Base-by-base conservation (phyloP, 2,329 filamentous ascomycete species). In the Endothia cerciana region DNA sequence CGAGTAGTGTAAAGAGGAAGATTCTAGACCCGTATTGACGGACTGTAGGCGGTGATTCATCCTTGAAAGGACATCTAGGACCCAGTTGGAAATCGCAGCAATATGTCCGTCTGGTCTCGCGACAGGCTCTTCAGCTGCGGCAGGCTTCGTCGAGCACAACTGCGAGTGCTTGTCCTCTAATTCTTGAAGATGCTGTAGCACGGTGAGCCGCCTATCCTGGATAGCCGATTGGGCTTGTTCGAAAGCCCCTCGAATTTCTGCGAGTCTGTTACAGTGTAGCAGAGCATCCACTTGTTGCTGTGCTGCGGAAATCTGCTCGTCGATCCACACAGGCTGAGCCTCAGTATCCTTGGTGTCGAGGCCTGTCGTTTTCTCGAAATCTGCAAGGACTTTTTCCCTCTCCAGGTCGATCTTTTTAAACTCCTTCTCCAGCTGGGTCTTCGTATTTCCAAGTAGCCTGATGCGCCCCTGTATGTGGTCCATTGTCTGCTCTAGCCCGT, bases 271-370 rank as follows among this genome's bases (percentile, higher is more conserved):
- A 19, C 19, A 43, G 25, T 33, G 60, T n/a, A 62, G 60, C 4
- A 62, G 60, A 25, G 60, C 11, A n/a, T 53, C 60, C 25, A 55
- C 60, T 25, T 13, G 19, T 62, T 62, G 30, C 5, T 62, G 33
- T 0, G 47, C 36, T 4, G 60, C n/a, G 13, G 45, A 38, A 10
- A 62, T 28, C 6, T 62, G n/a, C 60, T 55, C 45, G 33, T 62
- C 47, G 8, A 55, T 10, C 4, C 47, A 33, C 33, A 10, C 15
- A n/a, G 55, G 13, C 33, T 57, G 55, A 7, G n/a, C 36, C 4
- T 15, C 33, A 25, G 36, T 1, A 17, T 40, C 55, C 33, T n/a
- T 22, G n/a, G n/a, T 22, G 15, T 5, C 11, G 17, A 36, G 36
- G 0, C 30, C 53, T 4, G 30, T 30, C 33, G 33, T 56, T 2